Evolutionary conservation across 441 rosid species (phyloP).

Genomic region (Euphorbia schlechtendalii): DNA sequence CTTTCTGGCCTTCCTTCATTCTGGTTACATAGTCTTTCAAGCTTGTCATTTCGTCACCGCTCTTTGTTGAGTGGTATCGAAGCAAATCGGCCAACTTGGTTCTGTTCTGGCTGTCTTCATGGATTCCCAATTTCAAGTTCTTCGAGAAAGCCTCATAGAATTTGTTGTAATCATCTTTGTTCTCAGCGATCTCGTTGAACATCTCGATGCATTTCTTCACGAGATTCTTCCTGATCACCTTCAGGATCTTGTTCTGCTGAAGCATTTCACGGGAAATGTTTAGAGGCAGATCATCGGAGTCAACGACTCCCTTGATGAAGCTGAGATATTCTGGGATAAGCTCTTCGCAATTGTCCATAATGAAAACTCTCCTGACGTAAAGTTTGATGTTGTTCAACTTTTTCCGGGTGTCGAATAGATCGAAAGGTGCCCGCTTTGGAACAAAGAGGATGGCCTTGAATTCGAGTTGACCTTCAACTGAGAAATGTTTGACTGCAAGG

Average conservation of each 20-base stretch:
- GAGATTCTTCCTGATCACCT: conserved; percentile 84
- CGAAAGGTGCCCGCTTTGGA: conserved; percentile 72
- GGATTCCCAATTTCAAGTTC: conserved; percentile 81
- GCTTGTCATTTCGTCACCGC: conserved; percentile 78
- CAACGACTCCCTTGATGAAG: conserved; percentile 80
- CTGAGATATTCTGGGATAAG: conserved; percentile 76
- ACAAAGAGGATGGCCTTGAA: conserved; percentile 77
- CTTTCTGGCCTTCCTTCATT: conserved; percentile 91
- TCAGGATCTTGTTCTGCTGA: conserved; percentile 87
- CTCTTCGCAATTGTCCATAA: conserved; percentile 95
- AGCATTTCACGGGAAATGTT: conserved; percentile 85
- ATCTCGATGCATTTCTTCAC: conserved; percentile 91
- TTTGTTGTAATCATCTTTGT: conserved; percentile 87
- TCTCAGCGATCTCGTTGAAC: conserved; percentile 85
- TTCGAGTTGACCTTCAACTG: conserved; percentile 92
- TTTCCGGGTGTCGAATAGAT: conserved; percentile 77
- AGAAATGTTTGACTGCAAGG: conserved; percentile 82
- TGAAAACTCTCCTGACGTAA: conserved; percentile 76
- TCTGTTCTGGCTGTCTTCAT: conserved; percentile 86
- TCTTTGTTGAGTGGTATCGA: conserved; percentile 85
- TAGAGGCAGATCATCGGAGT: conserved; percentile 84
- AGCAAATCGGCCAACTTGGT: conserved; percentile 75
- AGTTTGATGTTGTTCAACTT: conserved; percentile 90
- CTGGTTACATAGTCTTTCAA: conserved; percentile 87
- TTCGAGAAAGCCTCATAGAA: conserved; percentile 83